Evolutionary conservation across 305 asterid species (phyloP).

Genomic region (Solanum aculeatissimum): DNA sequence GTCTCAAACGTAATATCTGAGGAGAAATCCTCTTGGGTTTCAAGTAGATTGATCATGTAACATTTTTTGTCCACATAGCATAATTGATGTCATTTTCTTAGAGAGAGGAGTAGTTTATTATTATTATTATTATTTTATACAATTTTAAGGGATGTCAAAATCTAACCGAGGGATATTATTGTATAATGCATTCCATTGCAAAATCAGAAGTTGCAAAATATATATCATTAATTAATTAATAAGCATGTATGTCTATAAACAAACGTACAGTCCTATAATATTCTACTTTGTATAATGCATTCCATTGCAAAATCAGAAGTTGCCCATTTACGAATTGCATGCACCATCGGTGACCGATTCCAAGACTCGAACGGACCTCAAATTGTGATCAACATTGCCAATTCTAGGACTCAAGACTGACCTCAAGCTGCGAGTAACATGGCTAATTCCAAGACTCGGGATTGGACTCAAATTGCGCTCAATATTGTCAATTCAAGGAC

Average conservation of each 20-base stretch:
- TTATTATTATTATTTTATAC: too few species aligned
- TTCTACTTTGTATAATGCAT: neutral
- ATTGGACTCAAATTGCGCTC: slow-evolving; percentile 4
- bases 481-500: slow-evolving; percentile 5
- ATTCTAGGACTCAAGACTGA: neutral
- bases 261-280: neutral
- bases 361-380: neutral
- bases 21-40: too few species aligned
- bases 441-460: neutral
- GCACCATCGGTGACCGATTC: neutral
- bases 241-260: neutral
- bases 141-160: too few species aligned
- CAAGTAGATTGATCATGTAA: too few species aligned
- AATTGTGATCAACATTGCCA: slow-evolving; percentile 15
- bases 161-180: too few species aligned
- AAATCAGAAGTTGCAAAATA: too few species aligned
- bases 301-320: neutral
- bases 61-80: too few species aligned
- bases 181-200: too few species aligned
- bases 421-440: slow-evolving; percentile 8
- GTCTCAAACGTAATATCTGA: too few species aligned
- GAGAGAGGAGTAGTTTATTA: too few species aligned
- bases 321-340: too few species aligned
- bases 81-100: too few species aligned
- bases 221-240: neutral